Evolutionary conservation across 78 protist genomes (phyloP).

Genomic region (Pigoraptor vietnamica): DNA sequence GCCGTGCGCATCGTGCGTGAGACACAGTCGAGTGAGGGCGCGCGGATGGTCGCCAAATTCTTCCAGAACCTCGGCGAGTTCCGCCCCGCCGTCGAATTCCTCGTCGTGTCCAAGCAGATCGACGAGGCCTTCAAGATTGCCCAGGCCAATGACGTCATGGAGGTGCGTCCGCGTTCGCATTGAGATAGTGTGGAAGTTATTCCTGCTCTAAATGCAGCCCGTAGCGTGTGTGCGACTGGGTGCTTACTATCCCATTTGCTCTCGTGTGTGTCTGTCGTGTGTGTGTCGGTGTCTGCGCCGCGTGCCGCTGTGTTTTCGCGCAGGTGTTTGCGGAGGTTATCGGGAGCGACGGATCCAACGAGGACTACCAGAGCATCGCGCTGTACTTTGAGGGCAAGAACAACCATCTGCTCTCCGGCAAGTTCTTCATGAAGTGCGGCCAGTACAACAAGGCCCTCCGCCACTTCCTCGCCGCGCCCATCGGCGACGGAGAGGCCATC

Average conservation of each 20-base stretch:
- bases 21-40: conserved; percentile 39
- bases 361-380: conserved; percentile 32
- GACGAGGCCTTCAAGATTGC: conserved; percentile 64
- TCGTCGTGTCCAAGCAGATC: conserved; percentile 22
- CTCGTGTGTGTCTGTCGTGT: no score
- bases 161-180: no score
- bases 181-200: no score
- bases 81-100: conserved; percentile 53
- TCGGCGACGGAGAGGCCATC: neutral
- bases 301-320: no score
- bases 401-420: conserved; percentile 12
- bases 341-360: conserved; percentile 27
- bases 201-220: no score
- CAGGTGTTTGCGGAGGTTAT: conserved; percentile 18
- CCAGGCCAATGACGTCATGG: conserved; percentile 21
- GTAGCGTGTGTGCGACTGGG: no score
- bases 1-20: conserved; percentile 58
- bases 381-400: conserved; percentile 20
- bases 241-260: no score
- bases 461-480: conserved; percentile 1
- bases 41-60: conserved; percentile 39
- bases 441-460: conserved; percentile 29
- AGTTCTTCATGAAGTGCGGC: conserved; percentile 3
- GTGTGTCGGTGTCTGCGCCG: no score
- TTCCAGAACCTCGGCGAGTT: conserved; percentile 27